Percentiles rank a stretch among this genome's conserved stretches.
These are phyloP conservation scores for Pulveroboletus sp. DNA, from an alignment of 768 basidiomycete species.

Conservation along the genomic window DNA sequence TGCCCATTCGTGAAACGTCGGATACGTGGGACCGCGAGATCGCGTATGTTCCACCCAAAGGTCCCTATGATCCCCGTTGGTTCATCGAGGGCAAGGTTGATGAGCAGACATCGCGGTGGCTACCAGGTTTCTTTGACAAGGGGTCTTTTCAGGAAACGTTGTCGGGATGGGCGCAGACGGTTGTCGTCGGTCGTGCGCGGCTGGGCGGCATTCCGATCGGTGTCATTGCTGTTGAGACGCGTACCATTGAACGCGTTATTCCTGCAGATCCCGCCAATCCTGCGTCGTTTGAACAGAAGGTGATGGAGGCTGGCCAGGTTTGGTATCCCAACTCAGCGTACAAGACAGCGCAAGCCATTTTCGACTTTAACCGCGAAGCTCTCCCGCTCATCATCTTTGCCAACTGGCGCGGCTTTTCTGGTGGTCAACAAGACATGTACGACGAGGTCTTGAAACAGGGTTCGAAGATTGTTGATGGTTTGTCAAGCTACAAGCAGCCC, in stretches of 20 bases:
- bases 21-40: slow-evolving; percentile 94
- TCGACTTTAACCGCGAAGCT: slow-evolving; percentile 97
- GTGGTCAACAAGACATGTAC: slow-evolving; percentile 99
- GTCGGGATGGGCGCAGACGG: slow-evolving; percentile 99
- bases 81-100: slow-evolving; percentile 94
- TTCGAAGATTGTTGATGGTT: slow-evolving; percentile 97
- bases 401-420: slow-evolving; percentile 99
- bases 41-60: slow-evolving; percentile 86
- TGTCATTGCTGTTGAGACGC: slow-evolving; percentile 97
- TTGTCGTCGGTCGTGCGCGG: slow-evolving; percentile 94
- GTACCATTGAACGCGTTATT: slow-evolving; percentile 93
- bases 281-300: slow-evolving; percentile 91
- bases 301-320: slow-evolving; percentile 99
- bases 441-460: slow-evolving; percentile 97
- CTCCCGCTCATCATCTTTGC: slow-evolving; percentile 98
- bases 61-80: slow-evolving; percentile 95
- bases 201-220: slow-evolving; percentile 97
- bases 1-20: slow-evolving; percentile 72
- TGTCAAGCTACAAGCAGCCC: slow-evolving; percentile 95
- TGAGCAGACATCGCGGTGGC: slow-evolving; percentile 72
- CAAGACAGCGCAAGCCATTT: slow-evolving; percentile 99
- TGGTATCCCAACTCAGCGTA: slow-evolving; percentile 99
- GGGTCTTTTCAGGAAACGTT: slow-evolving; percentile 98
- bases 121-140: slow-evolving; percentile 94
- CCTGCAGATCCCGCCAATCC: slow-evolving; percentile 99